Base-by-base conservation (phyloP, 2,329 filamentous ascomycete species). In the Tolypocladium sp. region DNA sequence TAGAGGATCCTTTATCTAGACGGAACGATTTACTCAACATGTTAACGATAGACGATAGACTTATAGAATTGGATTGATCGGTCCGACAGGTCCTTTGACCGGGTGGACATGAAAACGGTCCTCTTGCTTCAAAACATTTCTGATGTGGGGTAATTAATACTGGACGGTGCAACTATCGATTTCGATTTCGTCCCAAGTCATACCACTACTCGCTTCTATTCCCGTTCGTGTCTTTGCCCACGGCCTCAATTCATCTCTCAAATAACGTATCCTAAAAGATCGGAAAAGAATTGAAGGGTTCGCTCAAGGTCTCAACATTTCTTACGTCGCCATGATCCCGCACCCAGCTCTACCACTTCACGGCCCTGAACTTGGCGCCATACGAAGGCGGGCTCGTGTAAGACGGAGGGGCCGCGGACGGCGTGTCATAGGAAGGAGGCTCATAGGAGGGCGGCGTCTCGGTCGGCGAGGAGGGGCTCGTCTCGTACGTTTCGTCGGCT, bases 1-100 rank as follows among this genome's bases (percentile, higher is more conserved):
- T 74, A 64, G 51, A 52, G n/a, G 30, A 13, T 15, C 30, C 22
- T 49, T 35, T 33, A 53, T 53, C 20, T n/a, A 33, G 46, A 51
- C 46, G 44, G 17, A 27, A n/a, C 20, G 17, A 55, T 57, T 46
- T 59, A 56, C 52, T 33, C 22, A 5, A 51, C 27, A 33, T 22
- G 17, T 52, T n/a, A 27, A 60, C 30, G 38, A 59, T 56, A 58
- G 61, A 59, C 57, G 59, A 60, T 57, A 57, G 59, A 63, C 30
- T 17, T 37, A 52, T 52, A 37, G 49, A 53, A 35, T 53, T 22
- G 49, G 22, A 37, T 53, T n/a, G 30, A 20, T n/a, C 1, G 20
- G 17, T n/a, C 13, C 25, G 44, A 33, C 17, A 2, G 12, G 4
- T 30, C 20, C 17, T 8, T 20, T 33, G 46, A 33, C 27, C 2